Percentiles rank a stretch among this genome's conserved stretches.
These are phyloP conservation scores for Backusella luteola DNA, from an alignment of 192 early-diverging fungal species.

Conservation along the genomic window DNA sequence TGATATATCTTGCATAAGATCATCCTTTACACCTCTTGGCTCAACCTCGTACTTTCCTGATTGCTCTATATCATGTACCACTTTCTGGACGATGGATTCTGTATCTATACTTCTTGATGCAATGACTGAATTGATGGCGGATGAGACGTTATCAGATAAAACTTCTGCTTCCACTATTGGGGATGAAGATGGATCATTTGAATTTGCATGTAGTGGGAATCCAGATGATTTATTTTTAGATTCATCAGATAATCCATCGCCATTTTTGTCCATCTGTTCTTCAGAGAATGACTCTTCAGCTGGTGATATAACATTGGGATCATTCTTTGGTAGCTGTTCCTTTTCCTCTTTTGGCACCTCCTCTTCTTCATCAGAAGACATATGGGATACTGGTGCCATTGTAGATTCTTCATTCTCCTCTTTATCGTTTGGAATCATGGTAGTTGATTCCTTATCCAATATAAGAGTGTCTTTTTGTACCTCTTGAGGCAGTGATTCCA, in stretches of 20 bases:
- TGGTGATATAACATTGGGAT: not conserved
- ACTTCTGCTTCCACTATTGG: not conserved
- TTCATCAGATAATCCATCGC: not conserved
- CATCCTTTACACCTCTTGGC: not conserved
- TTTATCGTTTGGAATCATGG: not conserved
- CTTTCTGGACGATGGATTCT: not conserved
- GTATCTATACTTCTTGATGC: not conserved
- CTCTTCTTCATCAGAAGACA: not conserved
- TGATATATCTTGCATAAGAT: not conserved
- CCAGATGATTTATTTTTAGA: conserved; percentile 3
- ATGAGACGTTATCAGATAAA: not conserved
- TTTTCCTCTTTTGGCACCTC: not conserved
- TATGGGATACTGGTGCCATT: not conserved
- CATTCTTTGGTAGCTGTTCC: not conserved
- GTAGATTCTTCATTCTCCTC: not conserved
- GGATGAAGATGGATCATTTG: not conserved
- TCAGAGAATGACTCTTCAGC: not conserved
- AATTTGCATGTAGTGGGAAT: not conserved
- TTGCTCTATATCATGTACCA: not conserved
- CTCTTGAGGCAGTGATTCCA: not conserved
- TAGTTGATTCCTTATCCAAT: not conserved
- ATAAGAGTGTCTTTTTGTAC: not conserved
- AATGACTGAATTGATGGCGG: not conserved
- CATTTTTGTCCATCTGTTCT: not conserved
- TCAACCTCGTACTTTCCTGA: not conserved